Percentiles rank a stretch among this genome's conserved stretches.
phyloP scores from a whole-genome alignment of 371 early-diverging fungal genomes.

The Rhizopus stolonifer region DNA sequence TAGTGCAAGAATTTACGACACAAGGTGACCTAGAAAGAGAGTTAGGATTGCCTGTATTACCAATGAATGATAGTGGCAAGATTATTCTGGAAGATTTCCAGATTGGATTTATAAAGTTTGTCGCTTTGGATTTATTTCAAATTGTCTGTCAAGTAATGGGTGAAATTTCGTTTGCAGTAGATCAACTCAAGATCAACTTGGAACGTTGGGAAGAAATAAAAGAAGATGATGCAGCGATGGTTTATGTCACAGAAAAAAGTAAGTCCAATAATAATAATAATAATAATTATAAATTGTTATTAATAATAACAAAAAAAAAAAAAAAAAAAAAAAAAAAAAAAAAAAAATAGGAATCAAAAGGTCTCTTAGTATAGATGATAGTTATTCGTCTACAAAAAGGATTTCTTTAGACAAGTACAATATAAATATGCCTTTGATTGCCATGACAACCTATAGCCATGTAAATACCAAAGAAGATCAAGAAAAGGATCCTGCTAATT shows the following conservation, averaged over 20 bases:
- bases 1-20: slow-evolving; percentile 64
- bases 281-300: slow-evolving; percentile 4
- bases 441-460: no score
- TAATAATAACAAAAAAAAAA: slow-evolving; percentile 4
- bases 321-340: background rate
- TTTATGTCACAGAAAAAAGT: background rate
- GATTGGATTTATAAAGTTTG: slow-evolving; percentile 67
- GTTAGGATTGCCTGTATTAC: slow-evolving; percentile 56
- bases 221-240: background rate
- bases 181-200: slow-evolving; percentile 39
- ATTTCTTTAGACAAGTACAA: background rate
- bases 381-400: background rate
- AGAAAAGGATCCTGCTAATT: no score
- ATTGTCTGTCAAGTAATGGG: slow-evolving; percentile 37
- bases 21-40: slow-evolving; percentile 71
- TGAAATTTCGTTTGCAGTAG: slow-evolving; percentile 43
- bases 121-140: slow-evolving; percentile 68
- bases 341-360: slow-evolving; percentile 1
- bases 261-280: no score
- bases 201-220: slow-evolving; percentile 32
- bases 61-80: slow-evolving; percentile 35
- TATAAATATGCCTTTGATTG: no score
- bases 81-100: slow-evolving; percentile 57
- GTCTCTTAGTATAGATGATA: background rate
- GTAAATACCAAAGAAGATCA: no score